Evolutionary conservation across 768 basidiomycete genomes (phyloP).

Genomic region (Krasilnikovozyma curviuscula): DNA sequence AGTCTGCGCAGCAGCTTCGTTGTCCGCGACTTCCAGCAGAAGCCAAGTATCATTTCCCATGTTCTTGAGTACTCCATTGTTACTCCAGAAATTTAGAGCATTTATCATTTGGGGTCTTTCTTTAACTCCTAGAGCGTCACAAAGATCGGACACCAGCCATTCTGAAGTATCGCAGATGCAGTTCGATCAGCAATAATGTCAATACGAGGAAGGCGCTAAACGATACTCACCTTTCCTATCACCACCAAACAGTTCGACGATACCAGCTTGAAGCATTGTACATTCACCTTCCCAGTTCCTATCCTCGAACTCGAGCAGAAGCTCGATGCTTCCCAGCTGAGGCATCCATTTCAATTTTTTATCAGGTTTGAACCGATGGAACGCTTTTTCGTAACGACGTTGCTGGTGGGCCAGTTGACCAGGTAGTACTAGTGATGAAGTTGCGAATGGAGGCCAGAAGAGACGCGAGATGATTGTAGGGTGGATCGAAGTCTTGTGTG

Average conservation of each 20-base stretch:
- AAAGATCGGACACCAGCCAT: no score
- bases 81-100: conserved; percentile 15
- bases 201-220: neutral
- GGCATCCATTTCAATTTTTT: conserved; percentile 78
- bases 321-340: conserved; percentile 61
- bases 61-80: conserved; percentile 5
- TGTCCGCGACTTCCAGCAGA: neutral
- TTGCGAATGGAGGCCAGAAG: conserved; percentile 80
- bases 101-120: no score
- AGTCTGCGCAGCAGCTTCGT: neutral
- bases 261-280: conserved; percentile 71
- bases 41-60: neutral
- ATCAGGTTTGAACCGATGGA: conserved; percentile 70
- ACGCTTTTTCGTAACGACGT: conserved; percentile 63
- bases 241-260: conserved; percentile 60
- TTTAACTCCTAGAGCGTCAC: no score
- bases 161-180: no score
- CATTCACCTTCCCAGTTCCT: conserved; percentile 55
- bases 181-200: no score
- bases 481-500: conserved; percentile 48
- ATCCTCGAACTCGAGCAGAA: conserved; percentile 68
- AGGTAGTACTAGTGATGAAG: conserved; percentile 54
- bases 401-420: conserved; percentile 63
- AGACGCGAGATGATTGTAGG: conserved; percentile 80
- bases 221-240: conserved; percentile 35